Percentiles rank a stretch among this genome's conserved stretches.
phyloP scores from a whole-genome alignment of 2,329 filamentous ascomycete genomes.

The Aureobasidium sp. region DNA sequence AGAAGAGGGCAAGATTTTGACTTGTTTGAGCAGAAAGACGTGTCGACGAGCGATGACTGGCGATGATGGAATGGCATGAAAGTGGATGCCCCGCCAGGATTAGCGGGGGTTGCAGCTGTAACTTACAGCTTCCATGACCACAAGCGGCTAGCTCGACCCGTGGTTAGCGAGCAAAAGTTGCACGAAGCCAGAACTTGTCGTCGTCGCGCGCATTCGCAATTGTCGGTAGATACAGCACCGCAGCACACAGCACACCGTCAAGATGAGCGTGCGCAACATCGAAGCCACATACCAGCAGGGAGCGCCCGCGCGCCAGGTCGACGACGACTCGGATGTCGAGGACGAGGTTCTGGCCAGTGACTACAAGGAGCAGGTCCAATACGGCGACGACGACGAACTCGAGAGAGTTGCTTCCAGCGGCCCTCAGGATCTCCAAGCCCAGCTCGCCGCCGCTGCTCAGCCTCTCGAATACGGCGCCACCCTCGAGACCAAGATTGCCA shows the following conservation, averaged over 20 bases:
- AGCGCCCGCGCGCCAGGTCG: slow-evolving; percentile 27
- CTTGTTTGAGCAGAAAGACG: background rate
- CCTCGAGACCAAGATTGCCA: slow-evolving; percentile 94
- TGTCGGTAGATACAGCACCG: background rate
- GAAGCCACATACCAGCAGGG: slow-evolving; percentile 36
- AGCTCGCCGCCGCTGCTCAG: slow-evolving; percentile 83
- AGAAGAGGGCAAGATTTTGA: background rate
- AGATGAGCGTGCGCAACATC: slow-evolving; percentile 31
- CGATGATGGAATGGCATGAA: slow-evolving; percentile 2
- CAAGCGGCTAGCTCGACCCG: background rate
- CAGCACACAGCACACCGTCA: slow-evolving; percentile 7
- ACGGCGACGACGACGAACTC: slow-evolving; percentile 67
- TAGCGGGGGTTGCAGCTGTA: background rate
- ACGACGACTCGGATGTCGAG: slow-evolving; percentile 77
- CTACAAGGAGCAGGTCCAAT: slow-evolving; percentile 93
- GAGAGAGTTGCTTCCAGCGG: slow-evolving; percentile 62
- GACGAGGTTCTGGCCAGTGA: slow-evolving; percentile 94
- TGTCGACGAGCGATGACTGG: background rate
- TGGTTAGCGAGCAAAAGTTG: slow-evolving; percentile 12
- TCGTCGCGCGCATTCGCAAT: background rate
- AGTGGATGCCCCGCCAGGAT: background rate
- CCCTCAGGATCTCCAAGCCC: slow-evolving; percentile 86
- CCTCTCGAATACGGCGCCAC: slow-evolving; percentile 94
- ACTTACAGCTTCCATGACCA: background rate
- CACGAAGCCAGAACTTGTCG: slow-evolving; percentile 14